Conservation (phyloP, 305 asterid species). For the Andrographis paniculata region DNA sequence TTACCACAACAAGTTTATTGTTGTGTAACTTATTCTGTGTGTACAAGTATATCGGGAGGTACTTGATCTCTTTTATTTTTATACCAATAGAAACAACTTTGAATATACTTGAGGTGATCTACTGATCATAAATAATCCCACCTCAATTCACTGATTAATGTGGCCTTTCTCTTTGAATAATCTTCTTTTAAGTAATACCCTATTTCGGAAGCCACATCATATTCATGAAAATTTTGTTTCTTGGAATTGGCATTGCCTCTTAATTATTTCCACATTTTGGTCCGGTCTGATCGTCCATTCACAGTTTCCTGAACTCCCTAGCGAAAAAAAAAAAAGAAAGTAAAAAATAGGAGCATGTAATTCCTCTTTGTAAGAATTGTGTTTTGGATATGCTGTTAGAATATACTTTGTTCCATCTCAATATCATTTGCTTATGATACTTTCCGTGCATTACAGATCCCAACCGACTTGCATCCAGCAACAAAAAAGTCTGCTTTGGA, state of each 20-base stretch:
- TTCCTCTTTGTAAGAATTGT: conserved; percentile 4
- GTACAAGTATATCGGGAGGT: neutral
- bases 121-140: neutral
- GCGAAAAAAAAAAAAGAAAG: too few species aligned
- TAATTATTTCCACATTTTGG: neutral
- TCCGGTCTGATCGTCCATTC: neutral
- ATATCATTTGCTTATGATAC: conserved; percentile 17
- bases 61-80: neutral
- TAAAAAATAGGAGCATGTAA: too few species aligned
- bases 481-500: conserved; percentile 80
- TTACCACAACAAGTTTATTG: too few species aligned
- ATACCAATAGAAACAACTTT: neutral
- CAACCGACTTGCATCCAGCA: conserved; percentile 75
- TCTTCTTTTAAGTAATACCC: neutral
- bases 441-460: conserved; percentile 56
- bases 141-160: neutral
- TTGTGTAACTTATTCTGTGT: neutral
- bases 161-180: neutral
- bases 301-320: too few species aligned
- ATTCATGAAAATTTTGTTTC: neutral
- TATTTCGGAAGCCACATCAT: neutral
- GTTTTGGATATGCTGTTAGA: conserved; percentile 9
- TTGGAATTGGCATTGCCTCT: neutral
- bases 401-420: conserved; percentile 6
- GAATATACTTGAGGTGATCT: neutral